Evolutionary conservation across 768 basidiomycete species (phyloP), one percentile per base, ranked within the genome.

Genomic region (Floccularia luteovirens): DNA sequence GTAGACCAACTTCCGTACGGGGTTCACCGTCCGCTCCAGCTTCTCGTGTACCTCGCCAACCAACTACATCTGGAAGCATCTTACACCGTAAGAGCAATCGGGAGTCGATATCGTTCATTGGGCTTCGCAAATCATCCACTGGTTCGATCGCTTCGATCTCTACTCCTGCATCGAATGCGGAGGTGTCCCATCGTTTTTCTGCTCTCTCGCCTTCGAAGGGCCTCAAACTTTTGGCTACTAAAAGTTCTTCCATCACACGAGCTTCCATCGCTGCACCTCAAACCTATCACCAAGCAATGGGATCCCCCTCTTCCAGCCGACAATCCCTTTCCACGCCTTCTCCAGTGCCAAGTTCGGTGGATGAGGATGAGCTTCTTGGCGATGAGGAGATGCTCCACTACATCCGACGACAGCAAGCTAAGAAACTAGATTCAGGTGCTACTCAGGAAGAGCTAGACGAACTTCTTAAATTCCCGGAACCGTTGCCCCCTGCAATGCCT

Each of bases 311-410:
- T 1, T 77, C 79, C 3, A 82, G 80, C 51, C 73, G 82, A 24
- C 79, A 85, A 43, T 85, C 85, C 16, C 59, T 83, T 17, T 90
- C 85, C 3, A 89, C 87, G 1, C 88, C 90, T 2, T 94, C 92
- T 1, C 91, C 92, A 0, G 77, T 75, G 4, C 82, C 82, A 20
- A 81, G 77, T 48, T 67, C 75, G 2, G 67, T 86, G 2, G 90
- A 90, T 43, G 92, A 93, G 43, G 90, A 93, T 46, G 89, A 93
- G 57, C 37, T 84, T 5, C 63, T 86, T 13, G 96, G 89, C 12
- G 96, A 99, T 54, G 92, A 96, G 45, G 96, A 99, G 64, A 99
- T 99, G 96, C 61, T 87, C 53, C 82, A 86, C 43, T 99, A 94
- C 60, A 88, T 97, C 47, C 77, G 79, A 48, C 76, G 92, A 19